Conservation (phyloP, 345 rosid genomes). For the Melaleuca alternifolia region DNA sequence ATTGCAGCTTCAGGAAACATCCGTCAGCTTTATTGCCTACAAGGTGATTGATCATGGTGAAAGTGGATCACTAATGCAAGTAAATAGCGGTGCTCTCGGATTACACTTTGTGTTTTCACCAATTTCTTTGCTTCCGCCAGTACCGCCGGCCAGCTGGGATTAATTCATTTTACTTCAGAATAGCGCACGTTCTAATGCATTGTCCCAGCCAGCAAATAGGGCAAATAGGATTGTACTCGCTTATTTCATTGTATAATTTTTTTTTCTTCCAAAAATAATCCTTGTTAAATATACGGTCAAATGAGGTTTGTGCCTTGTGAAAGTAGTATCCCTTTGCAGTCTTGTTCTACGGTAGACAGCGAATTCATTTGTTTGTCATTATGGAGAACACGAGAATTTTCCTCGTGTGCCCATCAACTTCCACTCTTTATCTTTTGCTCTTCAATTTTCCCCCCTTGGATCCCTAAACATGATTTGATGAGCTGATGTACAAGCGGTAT, state of each 20-base stretch:
- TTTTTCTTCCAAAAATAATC: slow-evolving; percentile 2
- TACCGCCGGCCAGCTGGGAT: background rate
- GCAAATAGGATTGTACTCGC: slow-evolving; percentile 10
- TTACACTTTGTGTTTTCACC: slow-evolving; percentile 5
- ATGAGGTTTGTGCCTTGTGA: slow-evolving; percentile 15
- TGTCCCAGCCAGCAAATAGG: slow-evolving; percentile 4
- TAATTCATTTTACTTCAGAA: background rate
- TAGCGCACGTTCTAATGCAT: background rate
- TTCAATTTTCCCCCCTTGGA: background rate
- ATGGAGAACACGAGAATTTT: background rate
- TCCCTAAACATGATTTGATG: background rate
- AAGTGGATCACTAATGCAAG: background rate
- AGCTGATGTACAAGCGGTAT: background rate
- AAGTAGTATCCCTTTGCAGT: background rate
- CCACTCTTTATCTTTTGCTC: background rate
- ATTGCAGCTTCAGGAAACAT: slow-evolving; percentile 86
- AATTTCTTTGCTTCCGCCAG: background rate
- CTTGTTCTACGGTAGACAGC: background rate
- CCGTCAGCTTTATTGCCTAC: slow-evolving; percentile 97
- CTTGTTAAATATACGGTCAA: slow-evolving; percentile 16
- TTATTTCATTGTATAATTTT: slow-evolving; percentile 20
- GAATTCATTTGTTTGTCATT: background rate
- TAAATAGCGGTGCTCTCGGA: slow-evolving; percentile 7
- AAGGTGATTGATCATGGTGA: slow-evolving; percentile 43
- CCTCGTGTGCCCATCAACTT: background rate